Evolutionary conservation across 257 asterid species (phyloP).

Genomic region (Buddleja alternifolia): DNA sequence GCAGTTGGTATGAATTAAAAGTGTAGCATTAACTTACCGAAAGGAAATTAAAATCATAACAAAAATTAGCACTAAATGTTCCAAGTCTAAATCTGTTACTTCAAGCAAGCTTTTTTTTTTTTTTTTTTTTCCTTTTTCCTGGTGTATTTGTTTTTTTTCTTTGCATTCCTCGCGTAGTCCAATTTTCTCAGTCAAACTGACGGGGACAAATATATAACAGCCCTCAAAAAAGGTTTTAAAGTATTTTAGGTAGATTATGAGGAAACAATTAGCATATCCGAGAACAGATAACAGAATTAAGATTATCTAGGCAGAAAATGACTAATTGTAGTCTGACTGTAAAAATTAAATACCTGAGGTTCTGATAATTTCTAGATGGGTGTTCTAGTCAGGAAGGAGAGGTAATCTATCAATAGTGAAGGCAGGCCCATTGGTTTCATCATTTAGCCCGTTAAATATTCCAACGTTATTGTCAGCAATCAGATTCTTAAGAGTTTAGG

Average conservation of each 20-base stretch:
- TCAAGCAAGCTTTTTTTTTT: no score
- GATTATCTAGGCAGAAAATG: not conserved
- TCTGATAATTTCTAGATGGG: not conserved
- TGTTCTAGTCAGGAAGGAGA: constrained; percentile 62
- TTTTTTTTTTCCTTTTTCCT: not conserved
- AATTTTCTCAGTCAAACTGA: constrained; percentile 6
- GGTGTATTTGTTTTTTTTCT: not conserved
- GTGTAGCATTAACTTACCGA: constrained; percentile 33
- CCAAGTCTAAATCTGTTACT: constrained; percentile 20
- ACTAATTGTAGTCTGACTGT: not conserved
- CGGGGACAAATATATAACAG: constrained; percentile 4
- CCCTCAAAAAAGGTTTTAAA: not conserved
- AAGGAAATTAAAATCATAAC: constrained; percentile 22
- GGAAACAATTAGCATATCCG: not conserved
- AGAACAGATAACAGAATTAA: not conserved
- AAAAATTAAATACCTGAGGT: no score
- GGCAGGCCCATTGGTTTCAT: constrained; percentile 64
- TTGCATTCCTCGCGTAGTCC: not conserved
- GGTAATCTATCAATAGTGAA: constrained; percentile 62
- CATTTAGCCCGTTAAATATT: constrained; percentile 32
- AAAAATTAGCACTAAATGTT: constrained; percentile 28
- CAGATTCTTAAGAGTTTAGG: constrained; percentile 45
- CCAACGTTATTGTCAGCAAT: constrained; percentile 39
- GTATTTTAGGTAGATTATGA: not conserved
- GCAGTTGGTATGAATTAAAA: constrained; percentile 30